These are phyloP conservation scores for Eleusine coracana DNA, from an alignment of 176 grass and related monocot species.

Conservation along the genomic window DNA sequence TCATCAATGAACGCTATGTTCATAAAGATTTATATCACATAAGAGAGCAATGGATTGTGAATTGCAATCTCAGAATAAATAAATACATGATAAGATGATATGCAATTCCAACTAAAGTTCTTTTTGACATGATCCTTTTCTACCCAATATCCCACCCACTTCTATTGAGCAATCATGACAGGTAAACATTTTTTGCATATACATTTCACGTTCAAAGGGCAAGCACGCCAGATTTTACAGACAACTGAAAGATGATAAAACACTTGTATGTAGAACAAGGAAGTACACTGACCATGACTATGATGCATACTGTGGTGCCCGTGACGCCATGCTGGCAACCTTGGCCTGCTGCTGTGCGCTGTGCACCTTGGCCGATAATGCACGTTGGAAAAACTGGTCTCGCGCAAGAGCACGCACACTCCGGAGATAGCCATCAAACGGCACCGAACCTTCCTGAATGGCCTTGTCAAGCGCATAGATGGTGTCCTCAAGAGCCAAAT, in stretches of 20 bases:
- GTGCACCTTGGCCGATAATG: constrained; percentile 61
- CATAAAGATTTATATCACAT: background rate
- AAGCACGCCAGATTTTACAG: constrained; percentile 28
- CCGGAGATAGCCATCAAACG: constrained; percentile 75
- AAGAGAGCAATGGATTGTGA: background rate
- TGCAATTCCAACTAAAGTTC: constrained; percentile 11
- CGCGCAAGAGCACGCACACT: constrained; percentile 57
- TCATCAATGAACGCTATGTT: background rate
- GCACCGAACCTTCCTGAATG: constrained; percentile 67
- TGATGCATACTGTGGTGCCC: constrained; percentile 58
- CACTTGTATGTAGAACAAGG: background rate
- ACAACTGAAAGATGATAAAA: background rate
- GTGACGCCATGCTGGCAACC: constrained; percentile 58
- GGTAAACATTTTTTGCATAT: background rate
- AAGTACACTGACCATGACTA: constrained; percentile 43
- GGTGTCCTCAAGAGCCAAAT: constrained; percentile 72
- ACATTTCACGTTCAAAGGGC: background rate
- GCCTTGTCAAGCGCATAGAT: constrained; percentile 85
- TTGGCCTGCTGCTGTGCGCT: constrained; percentile 66
- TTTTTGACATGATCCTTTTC: constrained; percentile 6
- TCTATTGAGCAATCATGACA: background rate
- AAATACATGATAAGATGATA: constrained; percentile 6
- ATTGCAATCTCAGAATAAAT: constrained; percentile 8
- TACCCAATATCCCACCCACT: background rate
- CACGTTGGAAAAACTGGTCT: constrained; percentile 83